A percentile compares a stretch with the other conserved stretches of the same genome.
Conservation (phyloP, 192 early-diverging fungal species). For the Umbelopsis isabellina region DNA sequence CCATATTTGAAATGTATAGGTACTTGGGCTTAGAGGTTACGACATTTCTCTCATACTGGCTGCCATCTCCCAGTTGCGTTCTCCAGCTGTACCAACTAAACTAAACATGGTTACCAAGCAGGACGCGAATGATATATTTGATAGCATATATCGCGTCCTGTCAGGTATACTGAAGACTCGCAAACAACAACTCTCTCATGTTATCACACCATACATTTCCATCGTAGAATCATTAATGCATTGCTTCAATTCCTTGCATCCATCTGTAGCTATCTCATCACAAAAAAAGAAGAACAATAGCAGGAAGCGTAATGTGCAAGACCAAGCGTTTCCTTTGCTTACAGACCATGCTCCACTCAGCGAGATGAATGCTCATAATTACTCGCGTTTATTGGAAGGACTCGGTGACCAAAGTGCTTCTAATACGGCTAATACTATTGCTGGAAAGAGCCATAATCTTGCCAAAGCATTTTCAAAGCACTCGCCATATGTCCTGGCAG, state of each 20-base stretch:
- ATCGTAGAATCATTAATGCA: slow-evolving; percentile 60
- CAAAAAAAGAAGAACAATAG: slow-evolving; percentile 31
- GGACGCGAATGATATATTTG: slow-evolving; percentile 48
- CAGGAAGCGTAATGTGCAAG: slow-evolving; percentile 30
- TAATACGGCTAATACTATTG: slow-evolving; percentile 12
- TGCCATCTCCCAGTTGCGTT: slow-evolving; percentile 29
- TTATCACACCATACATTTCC: slow-evolving; percentile 54
- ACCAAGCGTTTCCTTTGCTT: slow-evolving; percentile 40
- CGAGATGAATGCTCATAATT: slow-evolving; percentile 20
- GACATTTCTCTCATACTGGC: slow-evolving; percentile 49
- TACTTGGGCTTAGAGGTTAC: slow-evolving; percentile 40
- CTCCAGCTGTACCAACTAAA: slow-evolving; percentile 7
- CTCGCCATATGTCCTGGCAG: slow-evolving; percentile 50
- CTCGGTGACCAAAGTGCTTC: slow-evolving; percentile 10
- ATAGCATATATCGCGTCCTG: slow-evolving; percentile 53
- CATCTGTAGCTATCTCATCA: slow-evolving; percentile 46
- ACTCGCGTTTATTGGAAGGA: slow-evolving; percentile 28
- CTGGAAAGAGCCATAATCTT: slow-evolving; percentile 19
- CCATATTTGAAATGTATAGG: slow-evolving; percentile 34
- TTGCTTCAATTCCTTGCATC: slow-evolving; percentile 59
- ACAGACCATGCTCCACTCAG: slow-evolving; percentile 40
- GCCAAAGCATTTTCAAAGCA: slow-evolving; percentile 52
- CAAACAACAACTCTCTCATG: slow-evolving; percentile 49
- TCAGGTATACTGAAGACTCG: slow-evolving; percentile 50
- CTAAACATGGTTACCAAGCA: slow-evolving; percentile 20